Evolutionary conservation across 805 yeast species (phyloP).

Genomic region (Saccharomycopsis sp.): DNA sequence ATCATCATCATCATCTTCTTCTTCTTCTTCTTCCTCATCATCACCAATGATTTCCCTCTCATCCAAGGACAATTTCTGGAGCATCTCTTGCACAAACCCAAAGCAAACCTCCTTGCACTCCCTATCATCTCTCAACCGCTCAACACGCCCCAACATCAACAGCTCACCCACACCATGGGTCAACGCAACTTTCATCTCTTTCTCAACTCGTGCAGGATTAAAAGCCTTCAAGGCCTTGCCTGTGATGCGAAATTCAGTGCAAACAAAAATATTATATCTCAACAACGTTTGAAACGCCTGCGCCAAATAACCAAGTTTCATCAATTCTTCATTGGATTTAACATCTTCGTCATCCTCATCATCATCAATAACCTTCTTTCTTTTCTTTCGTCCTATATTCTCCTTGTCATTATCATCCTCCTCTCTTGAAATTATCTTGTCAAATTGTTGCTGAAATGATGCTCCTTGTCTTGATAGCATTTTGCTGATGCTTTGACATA

Average conservation of each 20-base stretch:
- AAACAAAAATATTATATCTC: slow-evolving; percentile 8
- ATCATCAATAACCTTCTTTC: not conserved
- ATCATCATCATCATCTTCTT: too few relatives aligned
- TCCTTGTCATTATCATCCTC: not conserved
- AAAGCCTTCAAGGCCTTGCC: slow-evolving; percentile 7
- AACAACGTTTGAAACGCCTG: slow-evolving; percentile 7
- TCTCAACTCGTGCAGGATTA: slow-evolving; percentile 11
- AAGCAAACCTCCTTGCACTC: too few relatives aligned
- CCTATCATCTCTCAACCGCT: too few relatives aligned
- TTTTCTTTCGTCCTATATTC: not conserved
- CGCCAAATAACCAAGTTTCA: slow-evolving; percentile 4
- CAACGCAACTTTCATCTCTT: too few relatives aligned
- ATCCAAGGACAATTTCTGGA: too few relatives aligned
- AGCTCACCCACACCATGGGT: too few relatives aligned
- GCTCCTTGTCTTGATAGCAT: slow-evolving; percentile 35
- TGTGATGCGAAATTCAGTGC: slow-evolving; percentile 5
- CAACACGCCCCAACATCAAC: too few relatives aligned
- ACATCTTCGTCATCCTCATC: not conserved
- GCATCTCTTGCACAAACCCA: too few relatives aligned
- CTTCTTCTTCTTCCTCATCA: too few relatives aligned
- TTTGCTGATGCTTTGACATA: slow-evolving; percentile 38
- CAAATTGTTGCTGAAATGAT: slow-evolving; percentile 26
- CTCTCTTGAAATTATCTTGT: slow-evolving; percentile 7
- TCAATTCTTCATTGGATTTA: too few relatives aligned
- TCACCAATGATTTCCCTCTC: too few relatives aligned